Evolutionary conservation across 495 filamentous ascomycete genomes (phyloP).

Genomic region (Patellaria atrata): DNA sequence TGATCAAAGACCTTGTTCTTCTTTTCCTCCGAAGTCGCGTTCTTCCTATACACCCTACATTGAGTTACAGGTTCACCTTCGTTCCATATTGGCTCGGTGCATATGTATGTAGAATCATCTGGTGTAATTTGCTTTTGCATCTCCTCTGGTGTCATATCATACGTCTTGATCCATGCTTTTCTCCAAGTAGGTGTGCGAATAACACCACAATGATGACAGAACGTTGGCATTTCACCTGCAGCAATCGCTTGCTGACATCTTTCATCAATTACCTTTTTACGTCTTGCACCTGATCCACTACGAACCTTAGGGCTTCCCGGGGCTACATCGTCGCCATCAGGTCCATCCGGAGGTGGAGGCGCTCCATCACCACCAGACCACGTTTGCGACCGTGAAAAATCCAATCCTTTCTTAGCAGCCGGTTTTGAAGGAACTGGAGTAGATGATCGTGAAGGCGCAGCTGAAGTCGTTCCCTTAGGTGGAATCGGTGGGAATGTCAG

Average conservation of each 20-base stretch:
- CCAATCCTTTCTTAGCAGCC: no score
- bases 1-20: constrained; percentile 49
- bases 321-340: constrained; percentile 11
- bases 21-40: constrained; percentile 36
- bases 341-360: constrained; percentile 24
- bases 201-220: constrained; percentile 81
- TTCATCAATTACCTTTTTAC: constrained; percentile 40
- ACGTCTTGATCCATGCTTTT: constrained; percentile 63
- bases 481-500: no score
- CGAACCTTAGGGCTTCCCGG: constrained; percentile 22
- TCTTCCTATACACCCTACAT: no score
- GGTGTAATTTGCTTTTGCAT: no score
- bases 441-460: no score
- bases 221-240: constrained; percentile 64
- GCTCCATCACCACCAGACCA: constrained; percentile 27
- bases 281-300: constrained; percentile 35
- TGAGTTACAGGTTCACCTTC: no score
- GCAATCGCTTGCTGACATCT: constrained; percentile 51
- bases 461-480: no score
- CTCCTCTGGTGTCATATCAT: constrained; percentile 44
- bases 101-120: no score
- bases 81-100: no score
- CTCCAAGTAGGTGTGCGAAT: constrained; percentile 95
- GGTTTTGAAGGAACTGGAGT: no score
- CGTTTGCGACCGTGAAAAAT: constrained; percentile 33